phyloP scores from a whole-genome alignment of 345 rosid species.

The Mallotus nudiflorus region DNA sequence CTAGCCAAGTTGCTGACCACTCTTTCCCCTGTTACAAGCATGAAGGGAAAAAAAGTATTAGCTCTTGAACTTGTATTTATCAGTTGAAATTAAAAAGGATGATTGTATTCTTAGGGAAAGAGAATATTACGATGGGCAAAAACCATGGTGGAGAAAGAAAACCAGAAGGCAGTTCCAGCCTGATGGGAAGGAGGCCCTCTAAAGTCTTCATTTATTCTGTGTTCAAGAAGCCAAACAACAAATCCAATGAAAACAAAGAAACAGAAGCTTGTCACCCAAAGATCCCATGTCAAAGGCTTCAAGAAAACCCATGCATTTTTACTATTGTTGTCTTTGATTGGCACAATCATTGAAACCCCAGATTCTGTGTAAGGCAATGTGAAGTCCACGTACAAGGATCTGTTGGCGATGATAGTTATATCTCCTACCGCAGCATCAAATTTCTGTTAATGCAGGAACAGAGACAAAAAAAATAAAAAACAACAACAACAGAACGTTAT shows the following conservation, averaged over 20 bases:
- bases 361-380: conserved; percentile 69
- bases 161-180: conserved; percentile 60
- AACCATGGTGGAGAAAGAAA: conserved; percentile 74
- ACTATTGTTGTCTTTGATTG: conserved; percentile 32
- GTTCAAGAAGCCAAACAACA: conserved; percentile 72
- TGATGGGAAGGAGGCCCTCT: conserved; percentile 49
- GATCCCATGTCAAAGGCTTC: conserved; percentile 58
- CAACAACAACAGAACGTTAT: neutral
- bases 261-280: conserved; percentile 59
- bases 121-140: conserved; percentile 24
- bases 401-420: conserved; percentile 45
- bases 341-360: conserved; percentile 73
- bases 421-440: conserved; percentile 76
- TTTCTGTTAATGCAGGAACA: conserved; percentile 24
- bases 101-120: too few species aligned
- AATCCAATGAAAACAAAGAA: conserved; percentile 60
- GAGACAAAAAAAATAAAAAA: neutral
- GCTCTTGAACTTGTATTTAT: neutral
- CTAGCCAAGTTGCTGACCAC: conserved; percentile 51
- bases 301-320: conserved; percentile 67
- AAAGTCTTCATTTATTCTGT: conserved; percentile 64
- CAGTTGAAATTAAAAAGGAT: too few species aligned
- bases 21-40: conserved; percentile 49
- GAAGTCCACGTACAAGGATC: conserved; percentile 57
- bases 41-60: neutral